Conservation (phyloP, 202 grass and related monocot species). For the Eragrostis tef region DNA sequence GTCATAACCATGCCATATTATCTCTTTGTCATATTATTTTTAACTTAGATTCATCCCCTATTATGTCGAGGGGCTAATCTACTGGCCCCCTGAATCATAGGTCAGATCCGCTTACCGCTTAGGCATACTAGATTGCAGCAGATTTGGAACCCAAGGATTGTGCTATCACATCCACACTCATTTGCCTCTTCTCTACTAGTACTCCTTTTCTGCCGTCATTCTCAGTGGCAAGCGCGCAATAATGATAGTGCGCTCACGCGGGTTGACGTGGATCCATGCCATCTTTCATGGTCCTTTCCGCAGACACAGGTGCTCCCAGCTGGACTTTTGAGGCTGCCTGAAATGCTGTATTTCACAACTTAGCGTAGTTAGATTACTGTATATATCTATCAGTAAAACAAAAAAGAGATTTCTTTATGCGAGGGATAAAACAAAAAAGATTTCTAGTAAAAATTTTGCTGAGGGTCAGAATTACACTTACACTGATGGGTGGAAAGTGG, state of each 20-base stretch:
- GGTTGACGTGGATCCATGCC: neutral
- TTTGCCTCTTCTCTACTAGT: no score
- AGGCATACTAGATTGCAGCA: neutral
- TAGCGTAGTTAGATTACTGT: no score
- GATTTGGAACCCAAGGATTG: neutral
- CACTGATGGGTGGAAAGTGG: no score
- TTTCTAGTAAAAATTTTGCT: no score
- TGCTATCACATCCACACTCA: neutral
- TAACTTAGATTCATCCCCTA: no score
- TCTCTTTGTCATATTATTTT: neutral
- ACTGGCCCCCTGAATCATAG: neutral
- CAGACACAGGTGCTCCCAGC: neutral
- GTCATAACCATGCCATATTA: neutral
- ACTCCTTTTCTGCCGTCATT: neutral
- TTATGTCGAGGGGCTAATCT: neutral
- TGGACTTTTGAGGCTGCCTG: neutral
- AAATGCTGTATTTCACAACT: neutral
- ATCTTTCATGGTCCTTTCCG: neutral
- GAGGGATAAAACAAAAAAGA: no score
- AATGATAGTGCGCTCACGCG: neutral
- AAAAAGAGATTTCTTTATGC: no score
- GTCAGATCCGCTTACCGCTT: neutral
- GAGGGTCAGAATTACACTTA: no score
- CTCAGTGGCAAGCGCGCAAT: neutral
- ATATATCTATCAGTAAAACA: neutral